Evolutionary conservation across 495 filamentous ascomycete genomes (phyloP).

Genomic region (Parathielavia appendiculata): DNA sequence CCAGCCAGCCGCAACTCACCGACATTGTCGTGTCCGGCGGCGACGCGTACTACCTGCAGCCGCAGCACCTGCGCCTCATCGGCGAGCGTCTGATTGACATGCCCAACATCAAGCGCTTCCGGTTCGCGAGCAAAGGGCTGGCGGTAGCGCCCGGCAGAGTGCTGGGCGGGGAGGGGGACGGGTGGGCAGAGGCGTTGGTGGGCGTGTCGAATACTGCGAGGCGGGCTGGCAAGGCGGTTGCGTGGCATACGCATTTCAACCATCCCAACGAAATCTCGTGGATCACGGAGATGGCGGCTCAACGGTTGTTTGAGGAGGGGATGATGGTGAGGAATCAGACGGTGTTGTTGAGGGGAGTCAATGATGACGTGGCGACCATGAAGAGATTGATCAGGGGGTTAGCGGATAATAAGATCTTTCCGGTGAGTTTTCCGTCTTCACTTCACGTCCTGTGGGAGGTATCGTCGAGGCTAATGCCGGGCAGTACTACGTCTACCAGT

Average conservation of each 20-base stretch:
- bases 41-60: slow-evolving; percentile 49
- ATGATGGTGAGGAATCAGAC: slow-evolving; percentile 49
- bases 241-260: slow-evolving; percentile 60
- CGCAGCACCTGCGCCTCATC: slow-evolving; percentile 33
- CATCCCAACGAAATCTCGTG: slow-evolving; percentile 56
- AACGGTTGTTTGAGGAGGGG: slow-evolving; percentile 44
- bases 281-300: slow-evolving; percentile 49
- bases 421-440: slow-evolving; percentile 44
- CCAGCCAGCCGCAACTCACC: slow-evolving; percentile 39
- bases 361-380: slow-evolving; percentile 52
- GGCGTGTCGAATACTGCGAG: slow-evolving; percentile 43
- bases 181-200: slow-evolving; percentile 50
- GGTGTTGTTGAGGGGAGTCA: slow-evolving; percentile 52
- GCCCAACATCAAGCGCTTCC: slow-evolving; percentile 47
- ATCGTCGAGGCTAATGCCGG: slow-evolving; percentile 7
- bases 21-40: slow-evolving; percentile 58
- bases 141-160: slow-evolving; percentile 48
- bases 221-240: slow-evolving; percentile 50
- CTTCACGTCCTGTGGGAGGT: background rate
- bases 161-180: slow-evolving; percentile 44
- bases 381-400: slow-evolving; percentile 45
- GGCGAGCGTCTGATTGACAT: slow-evolving; percentile 37
- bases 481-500: slow-evolving; percentile 57
- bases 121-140: slow-evolving; percentile 54
- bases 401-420: slow-evolving; percentile 50